These are phyloP conservation scores for Exophiala xenobiotica DNA, from an alignment of 2,329 filamentous ascomycete species.

Conservation along the genomic window DNA sequence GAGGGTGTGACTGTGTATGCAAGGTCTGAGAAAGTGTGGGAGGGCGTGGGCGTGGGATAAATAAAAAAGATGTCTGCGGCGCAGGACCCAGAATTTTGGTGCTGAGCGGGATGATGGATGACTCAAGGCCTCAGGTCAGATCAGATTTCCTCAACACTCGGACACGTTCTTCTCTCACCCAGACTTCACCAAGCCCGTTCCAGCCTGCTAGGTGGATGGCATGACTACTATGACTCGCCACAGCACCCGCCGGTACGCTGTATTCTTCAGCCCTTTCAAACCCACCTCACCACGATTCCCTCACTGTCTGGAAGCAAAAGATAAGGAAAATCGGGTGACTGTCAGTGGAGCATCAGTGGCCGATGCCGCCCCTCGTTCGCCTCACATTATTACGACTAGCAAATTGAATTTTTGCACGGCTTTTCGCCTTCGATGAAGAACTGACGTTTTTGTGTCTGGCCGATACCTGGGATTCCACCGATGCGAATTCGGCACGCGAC, in stretches of 20 bases:
- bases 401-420: not conserved
- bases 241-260: too few species aligned
- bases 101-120: conserved; percentile 22
- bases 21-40: conserved; percentile 23
- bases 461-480: not conserved
- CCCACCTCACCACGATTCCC: conserved; percentile 1
- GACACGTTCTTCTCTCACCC: too few species aligned
- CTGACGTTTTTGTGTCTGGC: conserved; percentile 12
- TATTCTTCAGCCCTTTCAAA: too few species aligned
- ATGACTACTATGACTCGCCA: too few species aligned
- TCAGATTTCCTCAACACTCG: too few species aligned
- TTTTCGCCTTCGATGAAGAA: not conserved
- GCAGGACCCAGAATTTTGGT: conserved; percentile 22
- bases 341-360: not conserved
- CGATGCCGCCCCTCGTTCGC: conserved; percentile 1
- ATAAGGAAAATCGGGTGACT: not conserved
- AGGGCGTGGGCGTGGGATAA: conserved; percentile 24
- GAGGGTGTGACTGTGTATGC: conserved; percentile 28
- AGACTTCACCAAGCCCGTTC: too few species aligned
- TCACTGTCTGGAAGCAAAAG: not conserved
- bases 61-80: conserved; percentile 21
- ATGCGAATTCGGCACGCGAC: conserved; percentile 23
- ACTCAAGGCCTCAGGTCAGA: too few species aligned
- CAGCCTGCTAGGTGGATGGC: too few species aligned
- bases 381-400: conserved; percentile 3